Evolutionary conservation across 1,284 basidiomycete species (phyloP).

Genomic region (Vanrija humicola): DNA sequence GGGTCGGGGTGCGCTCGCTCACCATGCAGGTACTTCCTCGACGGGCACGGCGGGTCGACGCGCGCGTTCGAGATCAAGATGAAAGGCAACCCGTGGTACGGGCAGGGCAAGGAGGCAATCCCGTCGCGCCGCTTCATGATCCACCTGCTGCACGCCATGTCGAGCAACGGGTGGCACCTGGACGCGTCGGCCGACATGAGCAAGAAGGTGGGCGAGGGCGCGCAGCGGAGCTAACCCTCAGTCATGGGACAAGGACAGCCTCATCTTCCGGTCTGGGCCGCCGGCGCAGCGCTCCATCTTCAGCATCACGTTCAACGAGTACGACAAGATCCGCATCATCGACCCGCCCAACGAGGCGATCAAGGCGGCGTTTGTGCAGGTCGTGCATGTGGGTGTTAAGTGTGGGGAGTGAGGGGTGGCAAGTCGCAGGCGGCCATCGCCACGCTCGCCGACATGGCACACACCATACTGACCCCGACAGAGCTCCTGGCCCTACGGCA

Average conservation of each 20-base stretch:
- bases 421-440: background rate
- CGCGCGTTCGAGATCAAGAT: conserved; percentile 34
- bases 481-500: conserved; percentile 30
- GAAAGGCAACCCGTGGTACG: conserved; percentile 33
- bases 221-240: too few relatives aligned
- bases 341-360: conserved; percentile 31
- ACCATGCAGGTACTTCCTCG: background rate
- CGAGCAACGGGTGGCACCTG: conserved; percentile 35
- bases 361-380: conserved; percentile 26
- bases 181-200: conserved; percentile 28
- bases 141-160: conserved; percentile 29
- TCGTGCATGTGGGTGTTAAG: conserved; percentile 26
- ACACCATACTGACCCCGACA: conserved; percentile 1
- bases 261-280: conserved; percentile 35
- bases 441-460: background rate
- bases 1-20: background rate
- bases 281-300: conserved; percentile 33
- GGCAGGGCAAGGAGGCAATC: conserved; percentile 32
- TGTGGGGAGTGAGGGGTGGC: background rate
- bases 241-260: conserved; percentile 34
- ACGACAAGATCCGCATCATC: conserved; percentile 43
- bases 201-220: conserved; percentile 24
- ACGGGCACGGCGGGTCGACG: too few relatives aligned
- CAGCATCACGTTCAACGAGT: conserved; percentile 36
- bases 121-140: conserved; percentile 32